phyloP scores from a whole-genome alignment of 306 rosid genomes.

The Lathyrus oleraceus region DNA sequence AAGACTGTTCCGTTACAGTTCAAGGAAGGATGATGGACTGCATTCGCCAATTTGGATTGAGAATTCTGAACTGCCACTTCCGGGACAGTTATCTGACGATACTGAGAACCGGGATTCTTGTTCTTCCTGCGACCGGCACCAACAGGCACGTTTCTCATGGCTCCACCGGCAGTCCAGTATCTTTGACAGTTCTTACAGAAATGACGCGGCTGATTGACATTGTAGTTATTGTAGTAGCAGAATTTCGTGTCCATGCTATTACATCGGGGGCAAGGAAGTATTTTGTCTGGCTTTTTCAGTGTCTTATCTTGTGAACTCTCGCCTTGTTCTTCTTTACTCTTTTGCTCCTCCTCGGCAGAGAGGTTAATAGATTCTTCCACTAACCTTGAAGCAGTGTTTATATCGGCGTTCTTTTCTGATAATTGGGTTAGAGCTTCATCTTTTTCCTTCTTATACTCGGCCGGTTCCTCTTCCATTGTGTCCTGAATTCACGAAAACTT shows the following conservation, averaged over 20 bases:
- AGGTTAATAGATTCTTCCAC: constrained; percentile 42
- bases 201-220: constrained; percentile 90
- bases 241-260: constrained; percentile 87
- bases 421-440: constrained; percentile 16
- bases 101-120: constrained; percentile 60
- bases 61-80: constrained; percentile 49
- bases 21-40: constrained; percentile 42
- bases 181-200: constrained; percentile 91
- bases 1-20: constrained; percentile 52
- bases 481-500: constrained; percentile 43
- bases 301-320: constrained; percentile 60
- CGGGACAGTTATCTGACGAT: constrained; percentile 50
- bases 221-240: constrained; percentile 87
- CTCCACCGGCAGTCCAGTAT: constrained; percentile 95
- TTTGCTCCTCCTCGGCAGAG: constrained; percentile 47
- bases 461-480: constrained; percentile 41
- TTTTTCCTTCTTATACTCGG: constrained; percentile 33
- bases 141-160: constrained; percentile 80
- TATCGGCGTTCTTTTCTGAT: constrained; percentile 19
- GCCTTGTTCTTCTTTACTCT: constrained; percentile 55
- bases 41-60: constrained; percentile 34
- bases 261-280: constrained; percentile 83
- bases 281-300: constrained; percentile 75
- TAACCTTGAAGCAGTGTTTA: constrained; percentile 32
- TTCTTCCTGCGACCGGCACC: constrained; percentile 92